Conservation (phyloP, 345 rosid genomes). For the Corchorus capsularis region DNA sequence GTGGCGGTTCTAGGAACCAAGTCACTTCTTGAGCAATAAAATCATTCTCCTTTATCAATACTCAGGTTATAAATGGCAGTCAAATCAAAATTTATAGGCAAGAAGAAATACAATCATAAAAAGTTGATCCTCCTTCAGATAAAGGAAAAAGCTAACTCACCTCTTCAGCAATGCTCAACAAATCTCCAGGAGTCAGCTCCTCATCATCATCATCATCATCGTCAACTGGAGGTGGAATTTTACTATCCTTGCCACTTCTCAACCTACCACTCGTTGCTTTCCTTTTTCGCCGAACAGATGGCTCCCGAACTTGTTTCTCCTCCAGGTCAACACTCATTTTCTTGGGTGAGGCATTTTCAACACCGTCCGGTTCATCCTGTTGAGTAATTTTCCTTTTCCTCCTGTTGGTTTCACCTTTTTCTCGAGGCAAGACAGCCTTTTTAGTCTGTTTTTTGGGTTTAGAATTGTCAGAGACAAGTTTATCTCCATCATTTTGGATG, state of each 20-base stretch:
- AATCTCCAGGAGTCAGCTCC: slow-evolving; percentile 51
- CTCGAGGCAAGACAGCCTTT: slow-evolving; percentile 1
- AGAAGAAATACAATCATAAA: neutral
- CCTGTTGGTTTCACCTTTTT: slow-evolving; percentile 13
- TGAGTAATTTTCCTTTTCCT: slow-evolving; percentile 15
- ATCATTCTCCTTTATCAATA: neutral
- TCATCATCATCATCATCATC: slow-evolving; percentile 12
- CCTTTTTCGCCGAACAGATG: slow-evolving; percentile 15
- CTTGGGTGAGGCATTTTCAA: slow-evolving; percentile 4
- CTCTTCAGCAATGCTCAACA: slow-evolving; percentile 57
- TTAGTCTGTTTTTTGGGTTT: neutral
- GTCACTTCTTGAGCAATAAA: neutral
- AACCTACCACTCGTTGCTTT: slow-evolving; percentile 14
- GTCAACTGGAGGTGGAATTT: slow-evolving; percentile 1
- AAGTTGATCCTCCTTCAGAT: neutral
- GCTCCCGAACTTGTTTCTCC: slow-evolving; percentile 8
- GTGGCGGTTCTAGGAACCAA: neutral
- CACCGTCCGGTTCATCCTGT: slow-evolving; percentile 1
- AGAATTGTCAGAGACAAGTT: neutral
- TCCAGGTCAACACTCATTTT: neutral
- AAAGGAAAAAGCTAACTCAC: slow-evolving; percentile 21
- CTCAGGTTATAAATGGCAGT: neutral
- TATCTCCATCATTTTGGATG: neutral
- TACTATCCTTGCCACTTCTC: neutral
- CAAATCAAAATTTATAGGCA: neutral